A percentile compares a stretch with the other conserved stretches of the same genome.
Conservation (phyloP, 2,329 filamentous ascomycete genomes). For the Botryotinia calthae region DNA sequence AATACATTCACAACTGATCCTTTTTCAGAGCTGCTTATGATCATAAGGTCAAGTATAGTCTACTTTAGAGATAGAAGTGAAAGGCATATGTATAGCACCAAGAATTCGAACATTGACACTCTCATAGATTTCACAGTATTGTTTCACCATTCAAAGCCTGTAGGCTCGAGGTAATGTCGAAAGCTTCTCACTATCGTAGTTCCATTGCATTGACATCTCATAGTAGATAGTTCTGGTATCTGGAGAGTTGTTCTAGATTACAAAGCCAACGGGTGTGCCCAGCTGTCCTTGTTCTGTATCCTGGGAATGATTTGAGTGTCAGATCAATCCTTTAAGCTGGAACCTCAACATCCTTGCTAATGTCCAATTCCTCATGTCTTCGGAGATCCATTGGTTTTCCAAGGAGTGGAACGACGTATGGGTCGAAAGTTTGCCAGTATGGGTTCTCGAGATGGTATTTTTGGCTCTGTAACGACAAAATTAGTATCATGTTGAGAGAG, state of each 20-base stretch:
- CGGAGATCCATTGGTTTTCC: constrained; percentile 68
- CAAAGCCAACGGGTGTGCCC: not conserved
- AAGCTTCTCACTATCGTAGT: not conserved
- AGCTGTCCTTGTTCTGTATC: not conserved
- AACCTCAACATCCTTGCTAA: constrained; percentile 48
- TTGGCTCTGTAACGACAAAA: constrained; percentile 45
- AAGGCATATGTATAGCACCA: not conserved
- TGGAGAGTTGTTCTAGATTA: not conserved
- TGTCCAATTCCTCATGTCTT: constrained; percentile 65
- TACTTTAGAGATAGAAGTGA: not conserved
- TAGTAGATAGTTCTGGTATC: not conserved
- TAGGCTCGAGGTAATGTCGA: not conserved
- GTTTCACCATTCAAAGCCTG: not conserved
- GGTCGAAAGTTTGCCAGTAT: constrained; percentile 63
- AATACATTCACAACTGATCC: not conserved
- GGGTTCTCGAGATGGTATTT: constrained; percentile 57
- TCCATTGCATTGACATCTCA: not conserved
- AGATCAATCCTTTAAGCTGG: constrained; percentile 26
- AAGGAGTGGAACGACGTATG: constrained; percentile 67
- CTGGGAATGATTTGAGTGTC: not conserved
- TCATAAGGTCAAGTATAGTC: not conserved
- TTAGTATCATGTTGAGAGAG: constrained; percentile 16
- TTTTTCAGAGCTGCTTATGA: not conserved
- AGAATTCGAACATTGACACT: not conserved
- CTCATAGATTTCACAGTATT: not conserved